phyloP scores from a whole-genome alignment of 176 grass and related monocot genomes.

The Phoenix roebelenii region DNA sequence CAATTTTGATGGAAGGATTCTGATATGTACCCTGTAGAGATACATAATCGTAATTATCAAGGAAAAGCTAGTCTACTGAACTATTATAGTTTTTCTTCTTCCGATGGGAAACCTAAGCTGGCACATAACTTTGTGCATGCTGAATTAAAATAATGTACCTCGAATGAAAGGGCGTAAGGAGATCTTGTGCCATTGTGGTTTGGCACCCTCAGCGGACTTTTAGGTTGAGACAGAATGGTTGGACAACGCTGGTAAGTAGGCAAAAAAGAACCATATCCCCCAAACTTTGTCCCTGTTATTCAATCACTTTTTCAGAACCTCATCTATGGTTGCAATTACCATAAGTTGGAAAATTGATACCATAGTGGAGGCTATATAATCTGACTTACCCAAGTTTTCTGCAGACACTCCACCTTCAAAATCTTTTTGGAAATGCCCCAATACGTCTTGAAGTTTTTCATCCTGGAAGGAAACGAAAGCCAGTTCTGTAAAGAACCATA shows the following conservation, averaged over 20 bases:
- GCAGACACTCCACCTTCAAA: constrained; percentile 84
- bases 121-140: too few species aligned
- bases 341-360: constrained; percentile 23
- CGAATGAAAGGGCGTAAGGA: constrained; percentile 41
- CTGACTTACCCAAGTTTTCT: constrained; percentile 77
- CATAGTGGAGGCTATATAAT: constrained; percentile 12
- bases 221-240: constrained; percentile 38
- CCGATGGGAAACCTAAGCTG: too few species aligned
- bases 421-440: constrained; percentile 92
- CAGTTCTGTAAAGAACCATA: constrained; percentile 10
- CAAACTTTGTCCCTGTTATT: constrained; percentile 76
- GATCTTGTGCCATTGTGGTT: constrained; percentile 44
- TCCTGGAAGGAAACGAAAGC: constrained; percentile 45
- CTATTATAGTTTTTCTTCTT: too few species aligned
- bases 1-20: constrained; percentile 30
- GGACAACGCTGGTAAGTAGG: constrained; percentile 84
- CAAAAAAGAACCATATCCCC: constrained; percentile 96
- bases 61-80: too few species aligned
- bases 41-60: too few species aligned
- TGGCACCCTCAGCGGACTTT: constrained; percentile 46
- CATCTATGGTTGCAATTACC: neutral
- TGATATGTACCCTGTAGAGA: constrained; percentile 38
- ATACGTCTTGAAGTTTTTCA: constrained; percentile 64
- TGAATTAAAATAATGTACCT: constrained; percentile 45
- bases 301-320: constrained; percentile 21